Conservation (phyloP, 106 monocot species). For the Platanthera zijinensis region DNA sequence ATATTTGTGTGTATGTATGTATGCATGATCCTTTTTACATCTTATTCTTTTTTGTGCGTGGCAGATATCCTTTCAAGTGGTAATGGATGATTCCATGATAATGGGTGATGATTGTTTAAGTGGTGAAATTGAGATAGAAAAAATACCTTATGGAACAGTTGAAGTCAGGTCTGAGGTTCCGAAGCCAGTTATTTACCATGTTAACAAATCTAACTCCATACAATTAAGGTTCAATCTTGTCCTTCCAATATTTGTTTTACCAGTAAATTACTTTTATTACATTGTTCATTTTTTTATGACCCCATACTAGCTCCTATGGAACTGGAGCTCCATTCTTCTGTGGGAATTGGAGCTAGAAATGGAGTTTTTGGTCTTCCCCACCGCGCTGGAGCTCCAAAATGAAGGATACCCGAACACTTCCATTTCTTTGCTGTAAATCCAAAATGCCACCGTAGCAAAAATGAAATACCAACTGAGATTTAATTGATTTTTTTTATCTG, state of each 20-base stretch:
- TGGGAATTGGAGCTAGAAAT: too few relatives aligned
- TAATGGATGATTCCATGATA: conserved; percentile 29
- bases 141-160: conserved; percentile 34
- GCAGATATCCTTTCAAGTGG: conserved; percentile 75
- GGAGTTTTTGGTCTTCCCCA: too few relatives aligned
- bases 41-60: conserved; percentile 5
- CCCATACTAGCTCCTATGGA: too few relatives aligned
- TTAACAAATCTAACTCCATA: conserved; percentile 42
- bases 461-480: too few relatives aligned
- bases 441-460: too few relatives aligned
- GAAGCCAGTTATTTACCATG: conserved; percentile 66
- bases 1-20: not conserved
- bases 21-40: not conserved
- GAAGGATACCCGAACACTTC: too few relatives aligned
- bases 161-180: conserved; percentile 73
- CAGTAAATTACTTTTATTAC: not conserved
- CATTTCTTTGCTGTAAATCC: too few relatives aligned
- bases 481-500: too few relatives aligned
- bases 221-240: conserved; percentile 36
- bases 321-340: too few relatives aligned
- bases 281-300: not conserved
- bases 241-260: not conserved
- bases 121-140: conserved; percentile 87
- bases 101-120: conserved; percentile 4
- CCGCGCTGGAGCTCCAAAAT: too few relatives aligned